Evolutionary conservation across 371 early-diverging fungal genomes (phyloP), one percentile per base, ranked within the genome.

Genomic region (Cokeromyces recurvatus): DNA sequence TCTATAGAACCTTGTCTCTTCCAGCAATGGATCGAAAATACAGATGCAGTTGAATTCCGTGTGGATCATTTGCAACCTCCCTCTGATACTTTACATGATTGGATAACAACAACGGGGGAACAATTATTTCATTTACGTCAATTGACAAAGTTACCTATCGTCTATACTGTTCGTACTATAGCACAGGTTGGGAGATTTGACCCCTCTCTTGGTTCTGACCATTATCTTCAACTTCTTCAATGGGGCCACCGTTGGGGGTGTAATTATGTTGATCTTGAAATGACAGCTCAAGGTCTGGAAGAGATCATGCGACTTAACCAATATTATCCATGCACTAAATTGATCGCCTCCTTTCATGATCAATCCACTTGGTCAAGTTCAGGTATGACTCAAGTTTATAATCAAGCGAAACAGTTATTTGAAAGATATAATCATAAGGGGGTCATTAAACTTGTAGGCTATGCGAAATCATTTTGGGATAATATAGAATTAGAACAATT

Each of bases 271-370:
- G 97, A 95, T 60, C 66, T 94, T 10, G 95, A 96, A 57, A 64
- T 92, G 40, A 74, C 91, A 14, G 59, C 61, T 19, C 38, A 36
- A 10, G 32, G 44, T 14, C 56, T 77, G 22, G 51, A 77, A 22
- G 39, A 60, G 4, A 43, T 91, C 32, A 51, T 73, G 23, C 22
- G 37, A 3, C 32, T 68, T 11, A 55, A 88, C 41, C 45, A 67
- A 3, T 71, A 71, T 6, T 71, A 71, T 38, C 81, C 82, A 5
- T 59, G 68, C 20, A 58, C 76, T 32, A 49, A 50, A 34, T 72
- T 91, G 20, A 80, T 96, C 21, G 89, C 85, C 0, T 92, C 93
- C 8, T 95, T 79, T 75, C 96, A 96, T 57, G 92, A 92, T 56
- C 59, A 74, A 8, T 44, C 62, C 3, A 44, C 69, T 0, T 87